Percentiles rank a stretch among this genome's conserved stretches.
Evolutionary conservation across 164 flowering plant genomes (phyloP).

Genomic region (Berberis vulgaris): DNA sequence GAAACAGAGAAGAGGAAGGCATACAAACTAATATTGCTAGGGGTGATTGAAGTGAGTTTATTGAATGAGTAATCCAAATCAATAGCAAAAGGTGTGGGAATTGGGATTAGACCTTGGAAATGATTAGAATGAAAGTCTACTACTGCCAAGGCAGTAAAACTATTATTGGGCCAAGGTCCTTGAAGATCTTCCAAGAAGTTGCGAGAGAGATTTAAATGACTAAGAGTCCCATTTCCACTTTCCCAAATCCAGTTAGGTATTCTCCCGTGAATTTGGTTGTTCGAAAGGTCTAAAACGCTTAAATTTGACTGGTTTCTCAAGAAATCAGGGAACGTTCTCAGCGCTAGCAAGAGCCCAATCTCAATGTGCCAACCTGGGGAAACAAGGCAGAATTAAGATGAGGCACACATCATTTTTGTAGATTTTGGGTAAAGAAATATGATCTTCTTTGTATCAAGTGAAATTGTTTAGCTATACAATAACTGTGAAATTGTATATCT

Average conservation of each 20-base stretch:
- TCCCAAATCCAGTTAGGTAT: constrained; percentile 41
- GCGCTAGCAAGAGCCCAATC: constrained; percentile 32
- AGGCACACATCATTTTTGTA: no score
- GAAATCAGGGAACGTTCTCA: constrained; percentile 24
- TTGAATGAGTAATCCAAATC: constrained; percentile 48
- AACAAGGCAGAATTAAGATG: background rate
- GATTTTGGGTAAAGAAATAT: no score
- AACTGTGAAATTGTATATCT: no score
- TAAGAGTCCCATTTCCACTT: constrained; percentile 7
- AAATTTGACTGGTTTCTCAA: constrained; percentile 24
- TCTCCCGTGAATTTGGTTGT: constrained; percentile 28
- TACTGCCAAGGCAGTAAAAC: background rate
- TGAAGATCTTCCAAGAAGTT: background rate
- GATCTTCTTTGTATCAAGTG: no score
- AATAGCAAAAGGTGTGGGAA: constrained; percentile 11
- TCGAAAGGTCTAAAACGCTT: constrained; percentile 32
- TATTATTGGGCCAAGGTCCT: background rate
- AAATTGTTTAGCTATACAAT: no score
- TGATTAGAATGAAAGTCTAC: constrained; percentile 36
- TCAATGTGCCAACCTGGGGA: constrained; percentile 23
- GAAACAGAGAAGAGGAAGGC: constrained; percentile 31
- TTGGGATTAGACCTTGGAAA: constrained; percentile 32
- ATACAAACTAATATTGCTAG: constrained; percentile 13
- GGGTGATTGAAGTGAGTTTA: constrained; percentile 22
- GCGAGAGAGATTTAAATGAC: constrained; percentile 17